phyloP scores from a whole-genome alignment of 441 rosid genomes.

The Jatropha multifida region DNA sequence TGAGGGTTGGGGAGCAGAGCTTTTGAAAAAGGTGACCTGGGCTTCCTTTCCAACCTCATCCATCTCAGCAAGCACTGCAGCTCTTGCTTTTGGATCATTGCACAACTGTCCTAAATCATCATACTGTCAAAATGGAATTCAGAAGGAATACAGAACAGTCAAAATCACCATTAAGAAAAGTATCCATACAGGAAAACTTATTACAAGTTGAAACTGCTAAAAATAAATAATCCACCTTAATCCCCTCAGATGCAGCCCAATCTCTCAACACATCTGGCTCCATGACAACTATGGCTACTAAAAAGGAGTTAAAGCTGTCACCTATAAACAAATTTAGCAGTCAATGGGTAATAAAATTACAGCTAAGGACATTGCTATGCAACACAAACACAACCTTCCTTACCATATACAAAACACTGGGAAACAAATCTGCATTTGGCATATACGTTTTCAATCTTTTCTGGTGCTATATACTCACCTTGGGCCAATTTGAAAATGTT shows the following conservation, averaged over 20 bases:
- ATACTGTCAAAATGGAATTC: constrained; percentile 41
- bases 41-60: constrained; percentile 82
- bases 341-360: constrained; percentile 16
- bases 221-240: constrained; percentile 47
- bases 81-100: constrained; percentile 67
- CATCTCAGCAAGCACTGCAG: constrained; percentile 82
- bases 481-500: constrained; percentile 98
- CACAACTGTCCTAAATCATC: constrained; percentile 65
- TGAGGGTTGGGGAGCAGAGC: not conserved
- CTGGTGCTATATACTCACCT: constrained; percentile 99
- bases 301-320: constrained; percentile 85
- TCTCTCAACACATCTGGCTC: constrained; percentile 76
- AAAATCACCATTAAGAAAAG: not conserved
- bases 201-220: not conserved
- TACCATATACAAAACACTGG: constrained; percentile 91
- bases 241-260: constrained; percentile 85
- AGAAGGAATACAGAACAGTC: constrained; percentile 5
- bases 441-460: constrained; percentile 93
- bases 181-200: not conserved
- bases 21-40: constrained; percentile 46
- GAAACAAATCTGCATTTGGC: constrained; percentile 77
- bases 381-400: constrained; percentile 20
- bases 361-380: constrained; percentile 14
- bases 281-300: constrained; percentile 84
- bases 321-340: constrained; percentile 45